Base-by-base conservation (phyloP, 2,329 filamentous ascomycete species). In the Lasiodiplodia sp. region DNA sequence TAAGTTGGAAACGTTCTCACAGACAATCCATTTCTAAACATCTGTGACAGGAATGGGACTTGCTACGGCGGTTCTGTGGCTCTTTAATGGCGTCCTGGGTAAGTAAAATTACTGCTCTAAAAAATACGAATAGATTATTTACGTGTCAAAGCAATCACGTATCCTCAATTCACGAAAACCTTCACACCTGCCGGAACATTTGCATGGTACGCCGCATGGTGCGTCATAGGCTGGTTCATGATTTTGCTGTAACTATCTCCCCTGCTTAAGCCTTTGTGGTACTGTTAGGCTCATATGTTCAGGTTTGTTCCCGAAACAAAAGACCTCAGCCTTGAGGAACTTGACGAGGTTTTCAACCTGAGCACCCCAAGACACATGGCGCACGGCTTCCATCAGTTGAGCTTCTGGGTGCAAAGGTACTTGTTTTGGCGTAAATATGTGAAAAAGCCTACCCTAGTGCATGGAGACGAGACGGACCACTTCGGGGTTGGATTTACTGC, bases 41-140 rank as follows among this genome's bases (percentile, higher is more conserved):
- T 10, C 14, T 2, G 28, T 5, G 11, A 25, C 25, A 55, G 52
- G 79, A 23, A 80, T 80, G 79, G 74, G 73, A 3, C 75, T 79
- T 73, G 85, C 82, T 0, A 87, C 85, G 0, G 84, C 85, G 0
- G 87, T 84, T 58, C 86, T 83, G 28, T 88, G 86, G 85, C 84
- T 85, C 64, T 87, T 87, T 79, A 88, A 88, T 73, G 84, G 83
- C 69, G 75, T 85, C 21, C 78, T 87, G 5, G 56, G 1, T 81
- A 81, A 1, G 81, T 87, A 18, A 85, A 84, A 1, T 2, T 2
- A 28, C 8, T 37, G 23, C 14, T 23, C 52, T 1, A 18, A 12
- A 16, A 6, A 7, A 6, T 2, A n/a, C 7, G 1, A 6, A 7
- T n/a, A 3, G 1, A 11, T 16, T 28, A 2, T 23, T 34, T 0